These are phyloP conservation scores for Beauveria bassiana DNA, from an alignment of 2,329 filamentous ascomycete species.

Conservation along the genomic window DNA sequence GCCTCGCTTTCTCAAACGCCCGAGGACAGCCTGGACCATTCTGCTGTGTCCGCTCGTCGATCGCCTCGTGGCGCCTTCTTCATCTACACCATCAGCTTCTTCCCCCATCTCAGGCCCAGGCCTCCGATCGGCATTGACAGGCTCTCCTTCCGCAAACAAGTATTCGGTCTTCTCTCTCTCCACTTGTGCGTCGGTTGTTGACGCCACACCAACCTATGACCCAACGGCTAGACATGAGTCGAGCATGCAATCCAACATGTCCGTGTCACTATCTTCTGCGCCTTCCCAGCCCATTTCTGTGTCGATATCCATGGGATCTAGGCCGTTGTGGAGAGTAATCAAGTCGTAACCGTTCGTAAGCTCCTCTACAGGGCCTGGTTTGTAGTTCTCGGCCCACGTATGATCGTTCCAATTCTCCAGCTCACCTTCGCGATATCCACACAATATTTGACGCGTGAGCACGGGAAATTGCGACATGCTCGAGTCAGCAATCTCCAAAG, in stretches of 20 bases:
- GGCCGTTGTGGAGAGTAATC: conserved; percentile 38
- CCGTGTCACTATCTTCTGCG: conserved; percentile 41
- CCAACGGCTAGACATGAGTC: conserved; percentile 47
- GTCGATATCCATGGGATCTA: conserved; percentile 54
- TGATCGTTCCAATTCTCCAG: conserved; percentile 60
- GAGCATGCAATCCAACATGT: conserved; percentile 47
- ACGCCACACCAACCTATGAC: conserved; percentile 18
- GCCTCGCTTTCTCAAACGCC: neutral
- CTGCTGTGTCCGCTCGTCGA: neutral
- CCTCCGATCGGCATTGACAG: neutral
- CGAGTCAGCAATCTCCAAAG: conserved; percentile 66
- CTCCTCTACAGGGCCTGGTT: conserved; percentile 21
- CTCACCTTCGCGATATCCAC: conserved; percentile 68
- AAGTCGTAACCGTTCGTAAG: conserved; percentile 27
- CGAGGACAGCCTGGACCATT: neutral
- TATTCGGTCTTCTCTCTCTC: too few relatives aligned
- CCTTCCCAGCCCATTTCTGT: conserved; percentile 56
- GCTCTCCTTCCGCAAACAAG: too few relatives aligned
- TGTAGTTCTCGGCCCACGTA: conserved; percentile 39
- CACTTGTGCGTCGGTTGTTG: neutral
- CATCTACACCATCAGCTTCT: neutral
- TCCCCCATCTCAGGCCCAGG: too few relatives aligned
- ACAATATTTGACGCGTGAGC: conserved; percentile 61
- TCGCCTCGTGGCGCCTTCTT: neutral
- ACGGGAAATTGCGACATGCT: conserved; percentile 73